Evolutionary conservation across 257 asterid genomes (phyloP).

Genomic region (Penstemon davidsonii): DNA sequence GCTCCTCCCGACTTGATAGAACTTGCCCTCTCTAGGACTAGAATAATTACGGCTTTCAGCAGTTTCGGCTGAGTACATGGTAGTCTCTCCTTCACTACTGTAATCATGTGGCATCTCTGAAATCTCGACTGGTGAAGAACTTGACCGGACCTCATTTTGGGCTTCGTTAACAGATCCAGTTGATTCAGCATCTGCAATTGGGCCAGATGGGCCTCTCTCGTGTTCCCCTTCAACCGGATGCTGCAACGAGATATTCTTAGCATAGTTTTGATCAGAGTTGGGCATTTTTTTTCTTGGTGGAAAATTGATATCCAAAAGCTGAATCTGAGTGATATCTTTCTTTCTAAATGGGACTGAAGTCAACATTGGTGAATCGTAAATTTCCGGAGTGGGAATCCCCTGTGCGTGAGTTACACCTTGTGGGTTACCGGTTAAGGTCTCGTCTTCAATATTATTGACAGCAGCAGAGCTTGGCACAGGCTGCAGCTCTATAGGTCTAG

Average conservation of each 20-base stretch:
- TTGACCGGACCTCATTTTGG: conserved; percentile 62
- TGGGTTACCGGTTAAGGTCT: conserved; percentile 35
- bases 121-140: conserved; percentile 54
- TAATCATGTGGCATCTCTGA: conserved; percentile 52
- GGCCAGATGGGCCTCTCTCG: conserved; percentile 36
- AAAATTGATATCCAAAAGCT: conserved; percentile 85
- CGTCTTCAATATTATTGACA: conserved; percentile 40
- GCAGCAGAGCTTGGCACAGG: conserved; percentile 48
- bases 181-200: conserved; percentile 62
- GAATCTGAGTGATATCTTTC: conserved; percentile 59
- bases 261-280: conserved; percentile 42
- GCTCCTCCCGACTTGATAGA: conserved; percentile 79
- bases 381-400: conserved; percentile 83
- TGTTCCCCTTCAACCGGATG: conserved; percentile 34
- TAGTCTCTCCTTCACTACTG: conserved; percentile 95
- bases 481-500: conserved; percentile 43
- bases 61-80: conserved; percentile 98
- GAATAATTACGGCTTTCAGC: conserved; percentile 89
- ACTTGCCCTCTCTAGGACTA: conserved; percentile 68
- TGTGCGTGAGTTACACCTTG: conserved; percentile 43
- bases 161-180: conserved; percentile 83
- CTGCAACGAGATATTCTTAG: conserved; percentile 26
- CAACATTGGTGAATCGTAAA: conserved; percentile 71
- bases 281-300: conserved; percentile 62
- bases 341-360: conserved; percentile 51